Evolutionary conservation across 805 yeast species (phyloP), one percentile per base, ranked within the genome.

Genomic region (Ogataea paradorogensis): DNA sequence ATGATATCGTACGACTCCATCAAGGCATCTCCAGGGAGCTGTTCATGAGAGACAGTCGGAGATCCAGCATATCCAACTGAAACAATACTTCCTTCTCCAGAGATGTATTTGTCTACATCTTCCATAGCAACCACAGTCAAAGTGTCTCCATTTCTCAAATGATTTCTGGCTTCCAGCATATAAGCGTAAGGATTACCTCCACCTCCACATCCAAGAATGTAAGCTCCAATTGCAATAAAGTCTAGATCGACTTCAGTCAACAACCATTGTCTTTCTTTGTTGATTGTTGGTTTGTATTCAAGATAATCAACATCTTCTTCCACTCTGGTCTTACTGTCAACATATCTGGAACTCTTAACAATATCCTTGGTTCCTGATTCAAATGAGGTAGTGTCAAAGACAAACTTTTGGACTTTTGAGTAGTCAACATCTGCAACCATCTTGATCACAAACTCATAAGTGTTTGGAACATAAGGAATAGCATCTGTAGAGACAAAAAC

Each of bases 121-220:
- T 59, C 56, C 30, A 61, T 40, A 48, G 67, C 67, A 34, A 71
- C 51, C 11, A 71, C 66, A 27, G 33, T 52, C 20, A 69, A 54
- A 1, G 38, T 36, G 15, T 57, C 64, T 8, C 74, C 76, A 2
- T 47, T 35, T 29, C 66, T 45, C 14, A 71, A 33, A 35, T 57
- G 40, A 36, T 63, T 63, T 31, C 67, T 51, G 1, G 61, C 47
- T 31, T 63, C 66, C 23, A 73, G 53, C 43, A 49, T 68, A 14
- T 50, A 51, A 4, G 71, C 56, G 50, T 71, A 69, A 15, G 78
- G 76, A 35, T 63, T 63, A 27, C 78, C 77, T 22, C 78, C 78
- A 10, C 78, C 78, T 3, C 77, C 78, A 52, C 73, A 67, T 7
- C 77, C 78, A 4, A 73, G 59, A 38, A 72, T 69, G 46, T 71